These are phyloP conservation scores for Pelagophyceae sp. DNA, from an alignment of 352 stramenopile species.

Conservation along the genomic window DNA sequence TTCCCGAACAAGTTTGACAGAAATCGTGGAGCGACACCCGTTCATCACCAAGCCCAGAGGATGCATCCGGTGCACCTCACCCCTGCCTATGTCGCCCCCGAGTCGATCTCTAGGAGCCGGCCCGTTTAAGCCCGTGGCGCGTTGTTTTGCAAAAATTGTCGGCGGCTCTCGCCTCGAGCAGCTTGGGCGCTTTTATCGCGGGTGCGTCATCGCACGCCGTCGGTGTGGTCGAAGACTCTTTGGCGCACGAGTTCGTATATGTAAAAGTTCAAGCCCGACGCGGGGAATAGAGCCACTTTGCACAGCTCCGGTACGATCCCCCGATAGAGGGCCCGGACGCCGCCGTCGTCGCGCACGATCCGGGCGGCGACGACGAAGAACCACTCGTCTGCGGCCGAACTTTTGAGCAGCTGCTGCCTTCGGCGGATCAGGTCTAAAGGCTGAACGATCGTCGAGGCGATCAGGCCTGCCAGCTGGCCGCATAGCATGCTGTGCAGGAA, in stretches of 20 bases:
- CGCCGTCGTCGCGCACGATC: neutral
- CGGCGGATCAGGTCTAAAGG: constrained; percentile 7
- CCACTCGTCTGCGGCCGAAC: neutral
- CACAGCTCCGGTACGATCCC: constrained; percentile 5
- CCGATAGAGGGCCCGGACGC: neutral
- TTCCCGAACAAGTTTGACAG: too few species aligned
- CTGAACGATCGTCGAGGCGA: constrained; percentile 10
- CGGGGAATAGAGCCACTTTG: constrained; percentile 15
- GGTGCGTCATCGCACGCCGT: neutral
- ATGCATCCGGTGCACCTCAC: too few species aligned
- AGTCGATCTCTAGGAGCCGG: too few species aligned
- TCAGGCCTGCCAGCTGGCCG: neutral
- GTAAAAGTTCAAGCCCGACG: constrained; percentile 21
- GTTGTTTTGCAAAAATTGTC: too few species aligned
- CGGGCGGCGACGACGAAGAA: neutral
- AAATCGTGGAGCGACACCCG: too few species aligned
- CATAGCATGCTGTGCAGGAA: constrained; percentile 9
- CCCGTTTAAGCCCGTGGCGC: too few species aligned
- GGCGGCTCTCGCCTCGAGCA: too few species aligned
- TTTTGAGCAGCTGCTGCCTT: neutral
- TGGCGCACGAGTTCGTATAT: constrained; percentile 19
- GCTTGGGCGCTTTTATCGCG: too few species aligned
- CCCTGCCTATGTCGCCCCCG: too few species aligned
- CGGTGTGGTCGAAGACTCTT: neutral
- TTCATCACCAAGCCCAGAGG: too few species aligned